phyloP scores from a whole-genome alignment of 192 early-diverging fungal genomes.

The Mortierella antarctica region DNA sequence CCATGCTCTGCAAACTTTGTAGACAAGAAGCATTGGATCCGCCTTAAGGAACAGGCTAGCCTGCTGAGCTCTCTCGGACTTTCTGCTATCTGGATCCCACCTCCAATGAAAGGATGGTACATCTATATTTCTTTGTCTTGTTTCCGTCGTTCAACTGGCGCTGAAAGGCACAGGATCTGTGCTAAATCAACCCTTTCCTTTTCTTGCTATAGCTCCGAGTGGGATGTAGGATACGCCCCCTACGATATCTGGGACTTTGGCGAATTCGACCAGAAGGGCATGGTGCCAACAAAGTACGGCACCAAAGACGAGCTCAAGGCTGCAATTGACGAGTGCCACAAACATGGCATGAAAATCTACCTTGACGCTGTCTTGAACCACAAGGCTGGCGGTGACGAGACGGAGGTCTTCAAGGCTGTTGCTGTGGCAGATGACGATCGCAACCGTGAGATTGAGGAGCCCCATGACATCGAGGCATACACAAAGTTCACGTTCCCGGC shows the following conservation, averaged over 20 bases:
- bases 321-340: conserved; percentile 51
- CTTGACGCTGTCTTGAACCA: conserved; percentile 61
- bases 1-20: background rate
- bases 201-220: conserved; percentile 13
- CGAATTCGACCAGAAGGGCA: conserved; percentile 62
- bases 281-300: conserved; percentile 60
- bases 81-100: conserved; percentile 61
- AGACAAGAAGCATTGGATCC: conserved; percentile 41
- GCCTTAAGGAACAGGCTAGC: conserved; percentile 54
- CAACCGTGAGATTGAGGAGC: conserved; percentile 46
- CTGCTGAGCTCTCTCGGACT: conserved; percentile 54
- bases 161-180: background rate
- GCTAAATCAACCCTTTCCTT: background rate
- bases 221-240: conserved; percentile 55
- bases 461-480: conserved; percentile 54
- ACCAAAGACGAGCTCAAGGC: conserved; percentile 56
- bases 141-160: too few relatives aligned
- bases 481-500: conserved; percentile 58
- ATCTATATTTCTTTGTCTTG: background rate
- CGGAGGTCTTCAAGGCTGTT: conserved; percentile 53
- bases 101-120: conserved; percentile 57
- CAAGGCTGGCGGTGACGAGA: conserved; percentile 58
- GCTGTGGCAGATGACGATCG: conserved; percentile 55
- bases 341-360: conserved; percentile 52
- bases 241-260: conserved; percentile 66